A percentile compares a stretch with the other conserved stretches of the same genome.
phyloP scores from a whole-genome alignment of 208 protist species.

The Acanthamoeba pearcei region DNA sequence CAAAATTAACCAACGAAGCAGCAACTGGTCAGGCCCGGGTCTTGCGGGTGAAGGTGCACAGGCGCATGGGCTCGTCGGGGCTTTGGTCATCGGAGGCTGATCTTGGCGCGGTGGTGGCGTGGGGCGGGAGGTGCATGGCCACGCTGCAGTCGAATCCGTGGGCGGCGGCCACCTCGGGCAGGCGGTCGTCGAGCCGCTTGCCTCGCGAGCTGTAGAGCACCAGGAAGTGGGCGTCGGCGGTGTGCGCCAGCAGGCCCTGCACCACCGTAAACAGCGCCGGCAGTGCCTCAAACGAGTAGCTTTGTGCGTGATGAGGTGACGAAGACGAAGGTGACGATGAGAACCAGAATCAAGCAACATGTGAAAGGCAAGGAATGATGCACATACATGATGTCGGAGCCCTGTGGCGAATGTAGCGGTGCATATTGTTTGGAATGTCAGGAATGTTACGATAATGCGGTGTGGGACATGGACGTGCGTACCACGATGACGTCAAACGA shows the following conservation, averaged over 20 bases:
- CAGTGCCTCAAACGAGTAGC: background rate
- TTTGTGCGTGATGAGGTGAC: background rate
- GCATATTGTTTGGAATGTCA: too few species aligned
- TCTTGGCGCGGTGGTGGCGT: background rate
- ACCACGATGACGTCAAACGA: background rate
- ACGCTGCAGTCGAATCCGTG: background rate
- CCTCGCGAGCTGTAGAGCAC: conserved; percentile 9
- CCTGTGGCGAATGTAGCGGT: too few species aligned
- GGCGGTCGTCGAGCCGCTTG: background rate
- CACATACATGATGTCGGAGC: background rate
- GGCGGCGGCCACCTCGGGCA: background rate
- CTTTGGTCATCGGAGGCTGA: background rate
- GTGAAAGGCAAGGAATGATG: background rate
- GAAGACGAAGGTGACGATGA: background rate
- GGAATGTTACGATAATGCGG: too few species aligned
- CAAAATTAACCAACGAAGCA: too few species aligned
- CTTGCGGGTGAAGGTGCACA: background rate
- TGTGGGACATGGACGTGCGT: too few species aligned
- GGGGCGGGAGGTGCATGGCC: background rate
- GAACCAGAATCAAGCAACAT: background rate
- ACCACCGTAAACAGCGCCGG: background rate
- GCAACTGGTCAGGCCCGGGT: too few species aligned
- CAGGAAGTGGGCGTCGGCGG: background rate
- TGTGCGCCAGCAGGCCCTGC: background rate
- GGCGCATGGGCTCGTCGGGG: background rate